phyloP scores from a whole-genome alignment of 1,284 basidiomycete species.

The Vanrija sp. region DNA sequence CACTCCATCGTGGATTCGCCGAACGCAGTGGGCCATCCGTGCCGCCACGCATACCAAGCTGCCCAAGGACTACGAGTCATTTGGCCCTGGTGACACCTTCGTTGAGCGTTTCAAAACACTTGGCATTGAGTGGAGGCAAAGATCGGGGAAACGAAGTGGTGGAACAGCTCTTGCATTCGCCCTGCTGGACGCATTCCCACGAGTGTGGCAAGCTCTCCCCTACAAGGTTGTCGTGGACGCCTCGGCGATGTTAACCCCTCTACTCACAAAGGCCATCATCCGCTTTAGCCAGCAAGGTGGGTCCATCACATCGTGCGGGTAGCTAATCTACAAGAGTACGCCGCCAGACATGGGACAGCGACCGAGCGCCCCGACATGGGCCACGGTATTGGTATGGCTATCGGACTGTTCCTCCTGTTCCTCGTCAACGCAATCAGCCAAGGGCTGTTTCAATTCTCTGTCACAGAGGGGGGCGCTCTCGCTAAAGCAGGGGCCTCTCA shows the following conservation, averaged over 20 bases:
- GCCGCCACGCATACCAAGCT: not conserved
- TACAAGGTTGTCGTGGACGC: not conserved
- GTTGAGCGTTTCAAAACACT: not conserved
- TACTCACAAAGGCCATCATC: constrained; percentile 7
- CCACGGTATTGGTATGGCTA: no score
- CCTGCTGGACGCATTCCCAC: not conserved
- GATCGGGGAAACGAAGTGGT: not conserved
- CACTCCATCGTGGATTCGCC: not conserved
- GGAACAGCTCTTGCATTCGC: not conserved
- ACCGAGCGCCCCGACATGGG: no score
- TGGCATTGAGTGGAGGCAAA: not conserved
- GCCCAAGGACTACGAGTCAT: not conserved
- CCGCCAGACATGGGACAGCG: no score
- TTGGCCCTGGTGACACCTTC: not conserved
- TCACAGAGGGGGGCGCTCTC: no score
- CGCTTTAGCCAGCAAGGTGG: constrained; percentile 4
- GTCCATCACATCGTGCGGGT: not conserved
- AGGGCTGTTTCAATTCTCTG: no score
- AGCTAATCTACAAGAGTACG: not conserved
- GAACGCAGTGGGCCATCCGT: not conserved
- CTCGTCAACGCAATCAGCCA: no score
- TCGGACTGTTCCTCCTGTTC: no score
- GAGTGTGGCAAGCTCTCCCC: not conserved
- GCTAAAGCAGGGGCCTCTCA: no score
- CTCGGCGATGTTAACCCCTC: not conserved